phyloP scores from a whole-genome alignment of 2,329 filamentous ascomycete genomes.

The Microcyclospora pomicola region DNA sequence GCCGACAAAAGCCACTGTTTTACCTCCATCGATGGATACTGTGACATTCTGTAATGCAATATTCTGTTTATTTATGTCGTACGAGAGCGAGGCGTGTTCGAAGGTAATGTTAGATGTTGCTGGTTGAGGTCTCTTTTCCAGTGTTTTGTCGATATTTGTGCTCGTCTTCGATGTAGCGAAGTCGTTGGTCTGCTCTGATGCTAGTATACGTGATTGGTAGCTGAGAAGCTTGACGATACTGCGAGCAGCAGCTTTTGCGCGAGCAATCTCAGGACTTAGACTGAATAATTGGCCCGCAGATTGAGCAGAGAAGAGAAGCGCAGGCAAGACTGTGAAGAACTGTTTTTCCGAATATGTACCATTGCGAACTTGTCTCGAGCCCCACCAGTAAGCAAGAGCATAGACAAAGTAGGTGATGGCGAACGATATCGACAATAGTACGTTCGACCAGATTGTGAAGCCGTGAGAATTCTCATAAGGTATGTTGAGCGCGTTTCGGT shows the following conservation, averaged over 20 bases:
- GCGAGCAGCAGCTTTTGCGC: conserved; percentile 31
- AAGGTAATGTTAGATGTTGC: conserved; percentile 16
- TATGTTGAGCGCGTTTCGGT: conserved; percentile 24
- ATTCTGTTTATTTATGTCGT: conserved; percentile 24
- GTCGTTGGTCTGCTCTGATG: conserved; percentile 1
- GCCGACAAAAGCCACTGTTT: conserved; percentile 38
- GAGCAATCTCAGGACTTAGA: conserved; percentile 31
- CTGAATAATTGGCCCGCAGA: conserved; percentile 34
- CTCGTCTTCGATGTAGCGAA: neutral
- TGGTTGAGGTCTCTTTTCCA: neutral
- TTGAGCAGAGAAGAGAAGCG: conserved; percentile 34
- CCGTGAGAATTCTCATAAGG: conserved; percentile 28
- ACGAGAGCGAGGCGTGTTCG: conserved; percentile 26
- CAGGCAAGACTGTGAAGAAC: conserved; percentile 34
- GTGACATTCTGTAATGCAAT: conserved; percentile 34
- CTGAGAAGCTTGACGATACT: conserved; percentile 31
- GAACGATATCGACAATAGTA: conserved; percentile 31
- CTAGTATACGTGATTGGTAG: conserved; percentile 26
- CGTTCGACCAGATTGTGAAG: conserved; percentile 29
- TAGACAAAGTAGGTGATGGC: conserved; percentile 36
- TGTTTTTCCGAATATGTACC: conserved; percentile 28
- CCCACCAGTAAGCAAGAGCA: conserved; percentile 37
- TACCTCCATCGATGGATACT: conserved; percentile 35
- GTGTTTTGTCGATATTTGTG: neutral
- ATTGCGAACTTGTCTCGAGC: conserved; percentile 28